phyloP scores from a whole-genome alignment of 2,329 filamentous ascomycete genomes.

The Fusarium drepaniforme region DNA sequence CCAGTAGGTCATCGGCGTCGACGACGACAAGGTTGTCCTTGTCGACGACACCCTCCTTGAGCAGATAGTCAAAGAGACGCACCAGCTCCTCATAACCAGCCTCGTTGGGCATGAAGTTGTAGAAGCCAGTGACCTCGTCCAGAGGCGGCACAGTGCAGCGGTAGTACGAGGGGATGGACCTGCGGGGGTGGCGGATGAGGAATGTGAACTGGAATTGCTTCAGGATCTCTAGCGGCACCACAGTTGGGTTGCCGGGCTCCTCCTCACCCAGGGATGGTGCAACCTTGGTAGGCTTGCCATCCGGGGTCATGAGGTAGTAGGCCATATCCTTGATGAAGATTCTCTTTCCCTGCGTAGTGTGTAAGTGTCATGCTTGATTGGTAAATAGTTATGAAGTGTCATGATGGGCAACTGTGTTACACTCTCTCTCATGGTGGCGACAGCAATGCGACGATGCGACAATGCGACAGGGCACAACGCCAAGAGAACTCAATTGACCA shows the following conservation, averaged over 20 bases:
- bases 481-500: conserved; percentile 12
- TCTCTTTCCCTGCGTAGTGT: conserved; percentile 77
- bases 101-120: conserved; percentile 87
- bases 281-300: conserved; percentile 74
- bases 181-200: conserved; percentile 94
- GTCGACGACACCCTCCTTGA: conserved; percentile 76
- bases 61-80: conserved; percentile 87
- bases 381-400: background rate
- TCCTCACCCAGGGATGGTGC: conserved; percentile 81
- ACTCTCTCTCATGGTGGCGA: background rate
- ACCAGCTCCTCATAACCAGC: conserved; percentile 92
- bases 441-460: conserved; percentile 8
- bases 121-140: conserved; percentile 84
- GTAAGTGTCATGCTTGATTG: conserved; percentile 38
- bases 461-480: conserved; percentile 6
- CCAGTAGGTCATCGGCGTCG: conserved; percentile 94
- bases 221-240: conserved; percentile 80
- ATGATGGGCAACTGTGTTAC: background rate
- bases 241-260: conserved; percentile 84
- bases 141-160: conserved; percentile 93
- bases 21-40: conserved; percentile 84
- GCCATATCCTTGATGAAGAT: conserved; percentile 99
- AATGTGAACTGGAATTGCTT: conserved; percentile 94
- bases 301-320: conserved; percentile 87
- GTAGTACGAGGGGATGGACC: conserved; percentile 92